A percentile compares a stretch with the other conserved stretches of the same genome.
These are phyloP conservation scores for Boletus coccyginus DNA, from an alignment of 768 basidiomycete species.

Conservation along the genomic window DNA sequence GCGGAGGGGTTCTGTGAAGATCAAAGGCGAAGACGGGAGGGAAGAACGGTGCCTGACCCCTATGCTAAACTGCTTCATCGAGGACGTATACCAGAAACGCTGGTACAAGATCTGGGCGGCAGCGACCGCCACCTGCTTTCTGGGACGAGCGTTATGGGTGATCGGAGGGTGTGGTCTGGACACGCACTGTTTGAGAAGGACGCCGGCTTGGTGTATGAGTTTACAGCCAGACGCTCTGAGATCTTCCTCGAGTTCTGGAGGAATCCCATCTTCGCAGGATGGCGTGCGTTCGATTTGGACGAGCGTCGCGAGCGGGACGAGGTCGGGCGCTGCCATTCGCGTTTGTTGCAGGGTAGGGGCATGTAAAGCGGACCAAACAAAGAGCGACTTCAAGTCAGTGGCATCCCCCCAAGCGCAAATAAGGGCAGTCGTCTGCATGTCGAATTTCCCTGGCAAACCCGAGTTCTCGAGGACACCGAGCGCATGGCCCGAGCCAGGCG, in stretches of 20 bases:
- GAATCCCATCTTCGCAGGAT: constrained; percentile 79
- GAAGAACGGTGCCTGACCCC: constrained; percentile 54
- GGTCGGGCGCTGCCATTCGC: constrained; percentile 42
- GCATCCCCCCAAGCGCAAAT: background rate
- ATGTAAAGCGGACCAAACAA: constrained; percentile 25
- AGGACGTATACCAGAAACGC: constrained; percentile 93
- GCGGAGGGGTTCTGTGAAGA: constrained; percentile 4
- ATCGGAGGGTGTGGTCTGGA: background rate
- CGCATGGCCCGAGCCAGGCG: constrained; percentile 17
- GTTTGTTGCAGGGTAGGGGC: background rate
- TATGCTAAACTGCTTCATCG: constrained; percentile 92
- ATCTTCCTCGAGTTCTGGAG: constrained; percentile 80
- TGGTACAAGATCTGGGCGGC: constrained; percentile 97
- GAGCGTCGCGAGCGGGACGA: constrained; percentile 83
- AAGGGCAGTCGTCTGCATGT: constrained; percentile 12
- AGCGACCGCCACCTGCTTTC: constrained; percentile 95
- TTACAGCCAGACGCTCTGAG: constrained; percentile 90
- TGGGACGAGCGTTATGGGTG: constrained; percentile 28
- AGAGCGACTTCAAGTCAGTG: no score
- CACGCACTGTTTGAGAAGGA: constrained; percentile 83
- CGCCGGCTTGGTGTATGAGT: constrained; percentile 92
- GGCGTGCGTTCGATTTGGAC: constrained; percentile 78
- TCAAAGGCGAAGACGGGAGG: constrained; percentile 3
- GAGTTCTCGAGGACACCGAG: constrained; percentile 24
- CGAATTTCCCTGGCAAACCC: constrained; percentile 31